These are phyloP conservation scores for Barnettozyma populi DNA, from an alignment of 805 yeast genomes.

Conservation along the genomic window DNA sequence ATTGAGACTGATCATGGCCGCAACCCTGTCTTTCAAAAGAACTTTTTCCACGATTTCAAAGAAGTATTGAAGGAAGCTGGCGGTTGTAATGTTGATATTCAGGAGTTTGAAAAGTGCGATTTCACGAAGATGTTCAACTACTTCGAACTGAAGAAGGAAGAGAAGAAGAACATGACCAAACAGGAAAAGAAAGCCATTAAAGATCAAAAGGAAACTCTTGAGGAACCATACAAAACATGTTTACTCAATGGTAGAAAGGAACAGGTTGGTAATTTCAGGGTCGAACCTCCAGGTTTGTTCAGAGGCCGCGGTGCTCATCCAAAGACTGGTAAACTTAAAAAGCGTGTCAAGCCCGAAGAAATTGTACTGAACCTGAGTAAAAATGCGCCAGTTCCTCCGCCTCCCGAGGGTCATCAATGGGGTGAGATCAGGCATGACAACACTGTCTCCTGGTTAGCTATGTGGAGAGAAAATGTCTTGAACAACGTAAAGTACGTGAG, in stretches of 20 bases:
- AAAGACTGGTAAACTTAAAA: constrained; percentile 85
- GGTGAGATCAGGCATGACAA: constrained; percentile 84
- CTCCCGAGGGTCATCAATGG: constrained; percentile 89
- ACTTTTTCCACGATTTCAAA: constrained; percentile 77
- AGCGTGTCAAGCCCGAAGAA: constrained; percentile 85
- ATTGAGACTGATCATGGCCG: constrained; percentile 82
- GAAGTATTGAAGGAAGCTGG: constrained; percentile 65
- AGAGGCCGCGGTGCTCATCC: constrained; percentile 98
- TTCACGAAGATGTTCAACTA: constrained; percentile 68
- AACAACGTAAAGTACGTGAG: constrained; percentile 82
- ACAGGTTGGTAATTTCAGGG: constrained; percentile 87
- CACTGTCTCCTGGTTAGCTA: constrained; percentile 92
- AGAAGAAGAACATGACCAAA: constrained; percentile 59
- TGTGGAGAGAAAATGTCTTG: constrained; percentile 93
- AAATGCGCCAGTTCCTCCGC: constrained; percentile 66
- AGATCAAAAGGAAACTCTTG: constrained; percentile 65
- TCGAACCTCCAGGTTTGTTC: constrained; percentile 95
- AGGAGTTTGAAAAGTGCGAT: constrained; percentile 65
- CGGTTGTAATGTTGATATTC: constrained; percentile 53
- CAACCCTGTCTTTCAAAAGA: constrained; percentile 79
- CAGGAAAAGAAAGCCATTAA: constrained; percentile 75
- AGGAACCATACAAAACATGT: constrained; percentile 80
- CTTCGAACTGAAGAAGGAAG: constrained; percentile 65
- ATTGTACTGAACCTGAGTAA: constrained; percentile 77
- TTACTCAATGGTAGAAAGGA: constrained; percentile 81